Percentiles rank a stretch among this genome's conserved stretches.
These are phyloP conservation scores for Glonium stellatum DNA, from an alignment of 495 filamentous ascomycete species.

Conservation along the genomic window DNA sequence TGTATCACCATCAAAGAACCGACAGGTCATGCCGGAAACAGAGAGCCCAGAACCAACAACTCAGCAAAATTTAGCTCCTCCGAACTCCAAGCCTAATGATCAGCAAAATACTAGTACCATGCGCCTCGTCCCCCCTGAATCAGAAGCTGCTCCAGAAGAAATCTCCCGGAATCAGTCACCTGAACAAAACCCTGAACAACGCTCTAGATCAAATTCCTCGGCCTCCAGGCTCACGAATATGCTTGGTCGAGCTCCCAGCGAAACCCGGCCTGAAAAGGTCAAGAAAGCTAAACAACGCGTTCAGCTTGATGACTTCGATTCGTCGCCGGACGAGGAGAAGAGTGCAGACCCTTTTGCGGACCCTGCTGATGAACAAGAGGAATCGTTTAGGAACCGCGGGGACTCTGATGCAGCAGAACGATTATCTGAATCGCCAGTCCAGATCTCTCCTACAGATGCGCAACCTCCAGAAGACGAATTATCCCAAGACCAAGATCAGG, in stretches of 20 bases:
- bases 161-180: constrained; percentile 15
- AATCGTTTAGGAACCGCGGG: constrained; percentile 13
- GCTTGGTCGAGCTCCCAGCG: constrained; percentile 13
- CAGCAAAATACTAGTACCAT: constrained; percentile 40
- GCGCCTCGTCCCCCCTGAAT: constrained; percentile 55
- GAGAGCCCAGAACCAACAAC: constrained; percentile 27
- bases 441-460: constrained; percentile 47
- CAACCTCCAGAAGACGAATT: constrained; percentile 19
- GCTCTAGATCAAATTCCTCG: constrained; percentile 18
- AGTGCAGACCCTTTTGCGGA: constrained; percentile 35
- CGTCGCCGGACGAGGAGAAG: constrained; percentile 34
- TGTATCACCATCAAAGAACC: constrained; percentile 17
- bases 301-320: constrained; percentile 44
- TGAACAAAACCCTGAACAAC: constrained; percentile 33
- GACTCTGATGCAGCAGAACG: constrained; percentile 38
- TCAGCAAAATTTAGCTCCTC: constrained; percentile 4
- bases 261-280: constrained; percentile 32
- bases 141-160: constrained; percentile 16
- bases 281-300: constrained; percentile 45
- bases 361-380: constrained; percentile 23
- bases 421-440: constrained; percentile 70
- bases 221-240: constrained; percentile 32
- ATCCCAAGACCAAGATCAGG: constrained; percentile 14
- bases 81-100: constrained; percentile 11
- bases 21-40: constrained; percentile 7